phyloP scores from a whole-genome alignment of 2,329 filamentous ascomycete species.

The Saccharata proteae region DNA sequence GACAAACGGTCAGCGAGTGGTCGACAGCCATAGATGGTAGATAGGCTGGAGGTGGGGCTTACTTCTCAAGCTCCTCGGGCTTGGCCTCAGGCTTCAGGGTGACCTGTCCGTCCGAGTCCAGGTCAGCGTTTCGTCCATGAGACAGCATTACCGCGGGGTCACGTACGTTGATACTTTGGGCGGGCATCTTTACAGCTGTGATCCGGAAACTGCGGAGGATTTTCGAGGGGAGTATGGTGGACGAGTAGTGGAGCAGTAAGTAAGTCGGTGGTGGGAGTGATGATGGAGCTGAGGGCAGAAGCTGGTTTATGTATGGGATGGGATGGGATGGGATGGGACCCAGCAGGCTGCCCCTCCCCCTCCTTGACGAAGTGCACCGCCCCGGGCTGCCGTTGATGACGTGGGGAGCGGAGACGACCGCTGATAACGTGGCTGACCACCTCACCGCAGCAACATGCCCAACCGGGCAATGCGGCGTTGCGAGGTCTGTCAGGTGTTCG shows the following conservation, averaged over 20 bases:
- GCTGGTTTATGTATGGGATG: conserved; percentile 8
- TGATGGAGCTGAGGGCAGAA: conserved; percentile 2
- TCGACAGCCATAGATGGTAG: background rate
- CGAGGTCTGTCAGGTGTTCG: too few relatives aligned
- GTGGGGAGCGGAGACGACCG: conserved; percentile 7
- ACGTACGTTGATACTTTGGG: conserved; percentile 25
- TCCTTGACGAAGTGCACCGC: conserved; percentile 5
- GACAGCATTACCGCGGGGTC: background rate
- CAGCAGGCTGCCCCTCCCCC: conserved; percentile 8
- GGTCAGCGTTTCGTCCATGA: conserved; percentile 6
- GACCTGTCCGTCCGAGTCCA: conserved; percentile 55
- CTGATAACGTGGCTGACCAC: too few relatives aligned
- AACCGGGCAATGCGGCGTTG: too few relatives aligned
- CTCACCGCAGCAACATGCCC: too few relatives aligned
- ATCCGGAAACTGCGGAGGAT: conserved; percentile 1
- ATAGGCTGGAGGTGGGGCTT: conserved; percentile 18
- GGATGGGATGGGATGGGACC: too few relatives aligned
- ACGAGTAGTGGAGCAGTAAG: too few relatives aligned
- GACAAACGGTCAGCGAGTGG: background rate
- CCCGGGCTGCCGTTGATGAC: conserved; percentile 10
- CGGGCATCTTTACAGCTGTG: conserved; percentile 19
- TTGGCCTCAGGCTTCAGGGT: conserved; percentile 64
- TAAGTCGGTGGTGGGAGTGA: conserved; percentile 1
- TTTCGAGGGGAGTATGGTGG: conserved; percentile 5
- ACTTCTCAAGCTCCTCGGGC: conserved; percentile 56